These are phyloP conservation scores for Talaromyces pinophilus DNA, from an alignment of 2,329 filamentous ascomycete species.

Conservation along the genomic window DNA sequence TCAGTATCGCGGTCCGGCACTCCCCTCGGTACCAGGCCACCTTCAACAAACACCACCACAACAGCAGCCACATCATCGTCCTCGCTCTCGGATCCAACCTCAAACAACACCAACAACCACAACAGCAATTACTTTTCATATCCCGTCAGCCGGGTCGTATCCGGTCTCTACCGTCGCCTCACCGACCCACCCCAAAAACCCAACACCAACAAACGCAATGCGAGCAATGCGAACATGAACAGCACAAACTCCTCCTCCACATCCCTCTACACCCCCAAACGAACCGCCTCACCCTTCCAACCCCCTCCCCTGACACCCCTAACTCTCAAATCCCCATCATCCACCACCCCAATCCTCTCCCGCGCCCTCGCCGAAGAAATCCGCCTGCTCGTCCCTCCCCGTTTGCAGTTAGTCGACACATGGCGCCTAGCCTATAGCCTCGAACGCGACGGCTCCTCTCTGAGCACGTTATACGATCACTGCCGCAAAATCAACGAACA, in stretches of 20 bases:
- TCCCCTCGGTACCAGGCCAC: constrained; percentile 21
- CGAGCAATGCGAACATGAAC: constrained; percentile 21
- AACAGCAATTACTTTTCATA: constrained; percentile 50
- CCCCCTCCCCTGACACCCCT: constrained; percentile 86
- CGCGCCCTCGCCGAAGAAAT: constrained; percentile 86
- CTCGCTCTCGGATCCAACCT: constrained; percentile 20
- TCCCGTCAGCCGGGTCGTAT: constrained; percentile 56
- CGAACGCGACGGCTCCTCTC: constrained; percentile 85
- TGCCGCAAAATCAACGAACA: constrained; percentile 66
- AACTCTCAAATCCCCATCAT: constrained; percentile 62
- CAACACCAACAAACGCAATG: constrained; percentile 25
- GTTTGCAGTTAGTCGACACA: constrained; percentile 80
- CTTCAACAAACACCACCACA: constrained; percentile 17
- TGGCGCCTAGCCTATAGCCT: constrained; percentile 88
- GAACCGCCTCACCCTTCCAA: constrained; percentile 75
- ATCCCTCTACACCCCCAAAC: constrained; percentile 49
- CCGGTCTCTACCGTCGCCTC: constrained; percentile 68
- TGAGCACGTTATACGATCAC: constrained; percentile 82
- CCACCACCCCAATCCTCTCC: constrained; percentile 58
- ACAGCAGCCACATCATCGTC: constrained; percentile 23
- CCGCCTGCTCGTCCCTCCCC: constrained; percentile 79
- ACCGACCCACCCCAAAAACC: constrained; percentile 40
- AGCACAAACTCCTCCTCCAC: constrained; percentile 47
- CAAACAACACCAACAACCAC: constrained; percentile 32
- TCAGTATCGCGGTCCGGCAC: constrained; percentile 23